These are phyloP conservation scores for Syzygium oleosum DNA, from an alignment of 345 rosid species.

Conservation along the genomic window DNA sequence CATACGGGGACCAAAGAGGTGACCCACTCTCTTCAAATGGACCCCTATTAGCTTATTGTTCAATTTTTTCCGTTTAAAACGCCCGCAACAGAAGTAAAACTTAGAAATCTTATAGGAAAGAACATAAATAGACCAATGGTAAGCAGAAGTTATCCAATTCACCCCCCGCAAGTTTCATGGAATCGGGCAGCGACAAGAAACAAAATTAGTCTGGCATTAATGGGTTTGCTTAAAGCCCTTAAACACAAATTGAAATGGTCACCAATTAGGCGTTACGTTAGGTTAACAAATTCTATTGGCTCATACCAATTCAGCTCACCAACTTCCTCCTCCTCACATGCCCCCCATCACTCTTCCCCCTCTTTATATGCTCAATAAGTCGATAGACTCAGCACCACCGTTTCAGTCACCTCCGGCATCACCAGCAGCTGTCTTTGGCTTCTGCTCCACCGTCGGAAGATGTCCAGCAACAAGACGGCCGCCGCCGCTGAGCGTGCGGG, in stretches of 20 bases:
- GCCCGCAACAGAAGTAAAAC: neutral
- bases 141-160: neutral
- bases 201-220: neutral
- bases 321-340: neutral
- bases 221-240: neutral
- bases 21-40: neutral
- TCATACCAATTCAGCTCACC: neutral
- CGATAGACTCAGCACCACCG: neutral
- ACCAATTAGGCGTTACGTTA: neutral
- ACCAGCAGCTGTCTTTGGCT: neutral
- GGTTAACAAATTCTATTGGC: neutral
- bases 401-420: neutral
- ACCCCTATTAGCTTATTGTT: neutral
- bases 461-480: neutral
- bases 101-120: neutral
- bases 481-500: conserved; percentile 44
- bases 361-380: neutral
- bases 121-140: neutral
- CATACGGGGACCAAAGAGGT: neutral
- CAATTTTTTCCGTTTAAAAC: neutral
- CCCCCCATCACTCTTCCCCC: neutral
- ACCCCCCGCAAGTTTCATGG: neutral
- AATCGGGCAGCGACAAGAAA: neutral
- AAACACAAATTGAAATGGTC: neutral
- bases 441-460: neutral